Percentiles rank a stretch among this genome's conserved stretches.
These are phyloP conservation scores for Rhodotorula glutinis DNA, from an alignment of 1,284 basidiomycete species.

Conservation along the genomic window DNA sequence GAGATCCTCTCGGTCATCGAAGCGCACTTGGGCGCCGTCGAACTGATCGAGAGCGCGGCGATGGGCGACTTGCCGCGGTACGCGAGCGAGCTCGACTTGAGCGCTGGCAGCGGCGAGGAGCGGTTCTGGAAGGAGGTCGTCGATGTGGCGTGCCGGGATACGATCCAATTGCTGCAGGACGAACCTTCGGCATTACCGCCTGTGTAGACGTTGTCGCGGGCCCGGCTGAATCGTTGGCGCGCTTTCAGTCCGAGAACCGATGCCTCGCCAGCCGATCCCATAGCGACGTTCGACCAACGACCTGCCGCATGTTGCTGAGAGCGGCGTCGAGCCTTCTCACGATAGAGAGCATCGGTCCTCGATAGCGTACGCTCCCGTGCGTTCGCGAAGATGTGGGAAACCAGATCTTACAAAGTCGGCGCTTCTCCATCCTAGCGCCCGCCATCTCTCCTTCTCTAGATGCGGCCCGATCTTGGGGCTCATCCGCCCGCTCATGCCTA, in stretches of 20 bases:
- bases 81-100: neutral
- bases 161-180: constrained; percentile 16
- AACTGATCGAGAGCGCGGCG: constrained; percentile 42
- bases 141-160: constrained; percentile 23
- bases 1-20: constrained; percentile 42
- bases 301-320: no score
- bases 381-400: no score
- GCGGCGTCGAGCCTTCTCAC: no score
- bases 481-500: neutral
- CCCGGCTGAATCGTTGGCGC: no score
- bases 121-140: constrained; percentile 8
- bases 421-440: no score
- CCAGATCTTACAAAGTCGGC: no score
- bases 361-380: no score
- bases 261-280: no score
- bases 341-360: no score
- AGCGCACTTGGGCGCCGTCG: constrained; percentile 36
- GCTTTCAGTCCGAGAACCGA: no score
- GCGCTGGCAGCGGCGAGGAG: neutral
- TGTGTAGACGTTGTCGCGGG: neutral
- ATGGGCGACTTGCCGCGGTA: constrained; percentile 40
- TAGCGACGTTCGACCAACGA: no score
- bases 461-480: neutral
- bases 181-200: neutral
- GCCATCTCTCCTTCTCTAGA: no score